Conservation (phyloP, 2,329 filamentous ascomycete genomes). For the Sarocladium brachiariae region DNA sequence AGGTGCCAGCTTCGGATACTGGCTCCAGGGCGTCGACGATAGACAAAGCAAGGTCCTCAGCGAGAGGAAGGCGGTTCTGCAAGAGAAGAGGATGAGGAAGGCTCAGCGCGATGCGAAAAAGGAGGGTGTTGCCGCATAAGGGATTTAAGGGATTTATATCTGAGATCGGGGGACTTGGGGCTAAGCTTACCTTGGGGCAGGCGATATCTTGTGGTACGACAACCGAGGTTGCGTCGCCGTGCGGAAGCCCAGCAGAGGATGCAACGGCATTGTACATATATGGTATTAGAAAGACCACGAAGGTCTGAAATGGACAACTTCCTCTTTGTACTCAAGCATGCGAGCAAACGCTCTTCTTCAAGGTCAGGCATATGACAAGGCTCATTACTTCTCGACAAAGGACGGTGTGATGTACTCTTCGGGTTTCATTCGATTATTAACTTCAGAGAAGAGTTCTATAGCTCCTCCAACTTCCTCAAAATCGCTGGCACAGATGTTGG, state of each 20-base stretch:
- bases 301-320: conserved; percentile 1
- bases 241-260: background rate
- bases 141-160: conserved; percentile 9
- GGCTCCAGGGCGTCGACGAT: conserved; percentile 85
- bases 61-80: conserved; percentile 70
- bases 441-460: conserved; percentile 26
- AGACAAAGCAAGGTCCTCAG: conserved; percentile 69
- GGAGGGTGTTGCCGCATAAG: conserved; percentile 25
- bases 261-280: conserved; percentile 12
- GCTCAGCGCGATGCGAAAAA: conserved; percentile 32
- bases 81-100: conserved; percentile 82
- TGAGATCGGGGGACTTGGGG: conserved; percentile 9
- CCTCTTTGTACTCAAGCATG: background rate
- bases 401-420: too few relatives aligned
- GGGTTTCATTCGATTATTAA: background rate
- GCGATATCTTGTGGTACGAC: background rate
- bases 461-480: conserved; percentile 50
- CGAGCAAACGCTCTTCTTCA: too few relatives aligned
- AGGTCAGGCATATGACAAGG: too few relatives aligned
- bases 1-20: conserved; percentile 92
- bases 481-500: conserved; percentile 73
- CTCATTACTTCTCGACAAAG: too few relatives aligned
- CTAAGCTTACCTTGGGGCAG: too few relatives aligned
- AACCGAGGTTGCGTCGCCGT: background rate
- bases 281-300: background rate